Percentiles rank a stretch among this genome's conserved stretches.
These are phyloP conservation scores for Cyberlindnera xishuangbannaensis DNA, from an alignment of 805 yeast species.

Conservation along the genomic window DNA sequence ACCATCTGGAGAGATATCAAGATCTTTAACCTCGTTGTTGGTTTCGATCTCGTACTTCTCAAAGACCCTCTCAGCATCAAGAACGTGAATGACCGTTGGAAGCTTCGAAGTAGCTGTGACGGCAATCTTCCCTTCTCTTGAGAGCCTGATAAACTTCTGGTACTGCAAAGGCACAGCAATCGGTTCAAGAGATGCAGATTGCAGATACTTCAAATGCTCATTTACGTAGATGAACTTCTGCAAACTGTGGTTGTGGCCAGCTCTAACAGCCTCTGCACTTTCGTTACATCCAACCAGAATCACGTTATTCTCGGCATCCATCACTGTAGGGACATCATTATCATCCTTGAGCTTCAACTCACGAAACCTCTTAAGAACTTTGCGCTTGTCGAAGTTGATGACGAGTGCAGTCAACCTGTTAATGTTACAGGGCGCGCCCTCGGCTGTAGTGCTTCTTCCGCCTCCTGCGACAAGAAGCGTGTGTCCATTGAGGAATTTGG, in stretches of 20 bases:
- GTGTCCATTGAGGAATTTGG: slow-evolving; percentile 59
- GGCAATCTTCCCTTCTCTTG: slow-evolving; percentile 56
- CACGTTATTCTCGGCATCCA: slow-evolving; percentile 49
- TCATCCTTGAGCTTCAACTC: slow-evolving; percentile 57
- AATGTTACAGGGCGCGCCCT: slow-evolving; percentile 3
- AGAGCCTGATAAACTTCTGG: slow-evolving; percentile 51
- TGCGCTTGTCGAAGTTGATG: slow-evolving; percentile 48
- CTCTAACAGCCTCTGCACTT: slow-evolving; percentile 48
- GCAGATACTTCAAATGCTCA: slow-evolving; percentile 63
- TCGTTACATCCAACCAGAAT: slow-evolving; percentile 80
- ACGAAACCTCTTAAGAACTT: slow-evolving; percentile 57
- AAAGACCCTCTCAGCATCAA: slow-evolving; percentile 52
- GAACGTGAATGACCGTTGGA: slow-evolving; percentile 62
- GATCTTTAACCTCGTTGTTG: slow-evolving; percentile 53
- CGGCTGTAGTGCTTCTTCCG: slow-evolving; percentile 68
- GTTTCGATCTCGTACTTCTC: slow-evolving; percentile 55
- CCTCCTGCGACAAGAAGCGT: slow-evolving; percentile 70
- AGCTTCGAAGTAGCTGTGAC: slow-evolving; percentile 65
- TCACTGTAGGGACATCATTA: slow-evolving; percentile 81
- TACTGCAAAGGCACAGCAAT: slow-evolving; percentile 37
- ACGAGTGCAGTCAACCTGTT: slow-evolving; percentile 74
- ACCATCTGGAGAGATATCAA: slow-evolving; percentile 68
- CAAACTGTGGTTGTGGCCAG: slow-evolving; percentile 59
- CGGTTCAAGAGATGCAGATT: slow-evolving; percentile 53
- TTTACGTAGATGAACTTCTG: slow-evolving; percentile 62